Base-by-base conservation (phyloP, 148 eudicot species). In the Selenicereus undatus region DNA sequence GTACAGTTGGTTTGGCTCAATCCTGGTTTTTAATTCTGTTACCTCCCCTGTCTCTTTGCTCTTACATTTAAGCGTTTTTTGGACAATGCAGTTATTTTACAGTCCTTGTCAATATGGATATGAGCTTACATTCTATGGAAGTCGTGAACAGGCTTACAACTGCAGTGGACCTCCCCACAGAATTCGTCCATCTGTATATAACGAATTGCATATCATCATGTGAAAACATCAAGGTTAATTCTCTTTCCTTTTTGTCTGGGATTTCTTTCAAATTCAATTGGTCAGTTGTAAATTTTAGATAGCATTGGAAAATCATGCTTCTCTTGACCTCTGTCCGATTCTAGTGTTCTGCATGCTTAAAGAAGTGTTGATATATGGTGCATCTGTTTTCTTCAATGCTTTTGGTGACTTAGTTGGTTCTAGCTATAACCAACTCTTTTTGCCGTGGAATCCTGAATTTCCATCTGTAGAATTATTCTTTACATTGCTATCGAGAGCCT, bases 1-100 rank as follows among this genome's bases (percentile, higher is more conserved):
- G 68, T 85, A 81, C 92, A 94, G 98, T 90, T 93, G 71, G 90
- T 92, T 83, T 96, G 98, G 97, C 91, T 96, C 76, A 93, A 88
- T 82, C 99, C 95, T 74, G 95, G 86, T n/a, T n/a, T n/a, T n/a
- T n/a, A n/a, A n/a, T 3, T 69, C 50, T 26, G 74, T 74, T n/a
- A 64, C 39, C 20, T 16, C 39, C 9, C 42, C 0, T 65, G 30
- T 73, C 22, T 54, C 24, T 5, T 42, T 43, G 11, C 18, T 81
- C 30, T 75, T 74, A 74, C 48, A 27, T 69, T 2, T 62, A 11
- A 71, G 27, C n/a, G 16, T 66, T 72, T 42, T 39, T 65, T 75
- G 84, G n/a, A n/a, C n/a, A n/a, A n/a, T n/a, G n/a, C n/a, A n/a
- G n/a, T n/a, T n/a, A n/a, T n/a, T n/a, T n/a, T n/a, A n/a, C n/a